Conservation (phyloP, 1,284 basidiomycete species). For the Ustilago esculenta region DNA sequence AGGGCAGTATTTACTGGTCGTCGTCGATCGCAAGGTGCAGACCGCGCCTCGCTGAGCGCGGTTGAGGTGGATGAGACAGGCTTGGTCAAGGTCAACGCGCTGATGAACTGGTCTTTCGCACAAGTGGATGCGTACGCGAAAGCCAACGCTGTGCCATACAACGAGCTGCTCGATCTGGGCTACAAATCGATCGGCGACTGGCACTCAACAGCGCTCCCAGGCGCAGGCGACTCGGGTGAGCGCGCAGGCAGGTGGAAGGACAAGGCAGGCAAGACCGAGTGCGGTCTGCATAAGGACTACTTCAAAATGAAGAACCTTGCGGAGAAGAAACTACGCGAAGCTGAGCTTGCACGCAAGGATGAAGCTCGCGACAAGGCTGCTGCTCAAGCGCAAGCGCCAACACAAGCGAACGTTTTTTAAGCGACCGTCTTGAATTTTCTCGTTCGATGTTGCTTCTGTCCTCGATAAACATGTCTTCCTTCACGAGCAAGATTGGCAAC, state of each 20-base stretch:
- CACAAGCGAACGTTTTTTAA: constrained; percentile 4
- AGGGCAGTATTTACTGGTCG: constrained; percentile 92
- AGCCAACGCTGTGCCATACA: constrained; percentile 85
- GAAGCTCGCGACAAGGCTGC: constrained; percentile 41
- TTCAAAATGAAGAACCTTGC: constrained; percentile 63
- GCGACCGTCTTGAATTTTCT: too few species aligned
- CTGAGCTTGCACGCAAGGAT: constrained; percentile 58
- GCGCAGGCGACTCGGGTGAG: constrained; percentile 74
- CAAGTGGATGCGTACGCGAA: constrained; percentile 88
- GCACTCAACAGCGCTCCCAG: constrained; percentile 83
- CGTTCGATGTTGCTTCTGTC: too few species aligned
- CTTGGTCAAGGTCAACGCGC: constrained; percentile 91
- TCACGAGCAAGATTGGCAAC: too few species aligned
- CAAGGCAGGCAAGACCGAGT: constrained; percentile 87
- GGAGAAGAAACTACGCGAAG: constrained; percentile 61
- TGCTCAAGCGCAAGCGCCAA: constrained; percentile 1
- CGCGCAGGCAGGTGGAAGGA: constrained; percentile 91
- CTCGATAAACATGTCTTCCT: too few species aligned
- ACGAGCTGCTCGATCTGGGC: constrained; percentile 86
- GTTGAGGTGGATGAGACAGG: constrained; percentile 92
- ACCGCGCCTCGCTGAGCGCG: constrained; percentile 82
- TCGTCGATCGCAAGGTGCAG: constrained; percentile 88
- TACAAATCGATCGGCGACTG: constrained; percentile 96
- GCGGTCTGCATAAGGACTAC: constrained; percentile 79
- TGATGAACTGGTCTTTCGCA: constrained; percentile 87